phyloP scores from a whole-genome alignment of 2,329 filamentous ascomycete species.

The Cryphonectria naterciae region DNA sequence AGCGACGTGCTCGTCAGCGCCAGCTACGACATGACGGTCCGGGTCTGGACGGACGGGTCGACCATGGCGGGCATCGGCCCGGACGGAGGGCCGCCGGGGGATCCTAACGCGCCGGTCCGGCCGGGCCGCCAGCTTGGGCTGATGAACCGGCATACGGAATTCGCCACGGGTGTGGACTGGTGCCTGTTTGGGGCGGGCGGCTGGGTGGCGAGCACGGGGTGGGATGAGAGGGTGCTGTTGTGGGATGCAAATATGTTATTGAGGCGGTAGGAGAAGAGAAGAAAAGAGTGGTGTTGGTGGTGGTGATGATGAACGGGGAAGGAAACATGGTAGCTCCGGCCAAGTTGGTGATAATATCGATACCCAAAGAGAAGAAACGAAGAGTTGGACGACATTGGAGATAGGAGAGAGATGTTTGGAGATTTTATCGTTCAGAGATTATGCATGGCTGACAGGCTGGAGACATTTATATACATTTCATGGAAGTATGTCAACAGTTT shows the following conservation, averaged over 20 bases:
- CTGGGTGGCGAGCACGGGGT: slow-evolving; percentile 92
- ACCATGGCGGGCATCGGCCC: slow-evolving; percentile 33
- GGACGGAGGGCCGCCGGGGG: slow-evolving; percentile 26
- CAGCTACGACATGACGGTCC: slow-evolving; percentile 97
- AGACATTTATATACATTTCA: background rate
- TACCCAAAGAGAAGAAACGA: slow-evolving; percentile 17
- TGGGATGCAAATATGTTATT: slow-evolving; percentile 78
- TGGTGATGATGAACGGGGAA: background rate
- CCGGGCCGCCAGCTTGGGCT: slow-evolving; percentile 76
- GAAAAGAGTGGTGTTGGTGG: background rate
- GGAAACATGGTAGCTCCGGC: background rate
- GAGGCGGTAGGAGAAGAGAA: slow-evolving; percentile 28
- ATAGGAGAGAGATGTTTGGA: background rate
- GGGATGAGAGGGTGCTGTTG: slow-evolving; percentile 88
- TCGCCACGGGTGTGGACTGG: slow-evolving; percentile 96
- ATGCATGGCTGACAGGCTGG: background rate
- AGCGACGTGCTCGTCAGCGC: slow-evolving; percentile 84
- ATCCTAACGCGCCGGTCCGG: slow-evolving; percentile 42
- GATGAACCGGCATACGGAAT: slow-evolving; percentile 95
- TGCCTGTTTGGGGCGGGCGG: slow-evolving; percentile 94
- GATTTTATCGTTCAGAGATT: background rate
- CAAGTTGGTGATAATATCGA: slow-evolving; percentile 20
- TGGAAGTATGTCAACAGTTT: background rate
- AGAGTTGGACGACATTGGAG: background rate
- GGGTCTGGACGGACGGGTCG: slow-evolving; percentile 83